Conservation (phyloP, 345 rosid genomes). For the Tarenaya hassleriana region DNA sequence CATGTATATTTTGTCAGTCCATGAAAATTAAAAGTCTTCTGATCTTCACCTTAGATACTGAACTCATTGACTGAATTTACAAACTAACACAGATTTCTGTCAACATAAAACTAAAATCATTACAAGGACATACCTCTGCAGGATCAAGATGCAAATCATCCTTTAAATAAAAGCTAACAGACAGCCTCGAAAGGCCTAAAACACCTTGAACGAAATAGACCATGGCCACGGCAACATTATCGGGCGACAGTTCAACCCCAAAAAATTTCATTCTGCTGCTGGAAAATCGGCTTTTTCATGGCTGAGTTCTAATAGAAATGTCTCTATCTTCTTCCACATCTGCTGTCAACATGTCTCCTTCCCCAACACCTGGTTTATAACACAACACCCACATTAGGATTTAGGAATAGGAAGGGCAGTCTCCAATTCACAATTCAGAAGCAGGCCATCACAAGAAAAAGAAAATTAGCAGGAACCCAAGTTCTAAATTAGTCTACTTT, state of each 20-base stretch:
- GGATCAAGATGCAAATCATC: conserved; percentile 97
- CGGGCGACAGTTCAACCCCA: conserved; percentile 88
- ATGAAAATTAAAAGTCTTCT: conserved; percentile 17
- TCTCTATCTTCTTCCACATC: conserved; percentile 44
- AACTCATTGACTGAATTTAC: neutral
- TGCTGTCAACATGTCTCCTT: conserved; percentile 40
- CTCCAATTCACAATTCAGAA: neutral
- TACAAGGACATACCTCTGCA: conserved; percentile 66
- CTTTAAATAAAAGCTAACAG: conserved; percentile 87
- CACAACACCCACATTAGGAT: conserved; percentile 2
- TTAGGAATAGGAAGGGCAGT: neutral
- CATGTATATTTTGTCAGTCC: conserved; percentile 43
- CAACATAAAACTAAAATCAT: neutral
- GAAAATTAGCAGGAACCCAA: neutral
- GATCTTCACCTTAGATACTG: conserved; percentile 1
- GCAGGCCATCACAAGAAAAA: neutral
- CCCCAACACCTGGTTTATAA: conserved; percentile 39
- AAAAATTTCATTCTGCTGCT: conserved; percentile 35
- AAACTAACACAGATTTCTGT: neutral
- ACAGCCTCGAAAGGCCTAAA: conserved; percentile 85
- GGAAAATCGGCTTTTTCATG: conserved; percentile 34
- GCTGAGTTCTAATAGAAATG: conserved; percentile 25
- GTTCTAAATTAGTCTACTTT: neutral
- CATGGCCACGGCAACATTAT: conserved; percentile 90
- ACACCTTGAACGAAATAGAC: conserved; percentile 99